phyloP scores from a whole-genome alignment of 2,329 filamentous ascomycete species.

The Penicillium sp. region DNA sequence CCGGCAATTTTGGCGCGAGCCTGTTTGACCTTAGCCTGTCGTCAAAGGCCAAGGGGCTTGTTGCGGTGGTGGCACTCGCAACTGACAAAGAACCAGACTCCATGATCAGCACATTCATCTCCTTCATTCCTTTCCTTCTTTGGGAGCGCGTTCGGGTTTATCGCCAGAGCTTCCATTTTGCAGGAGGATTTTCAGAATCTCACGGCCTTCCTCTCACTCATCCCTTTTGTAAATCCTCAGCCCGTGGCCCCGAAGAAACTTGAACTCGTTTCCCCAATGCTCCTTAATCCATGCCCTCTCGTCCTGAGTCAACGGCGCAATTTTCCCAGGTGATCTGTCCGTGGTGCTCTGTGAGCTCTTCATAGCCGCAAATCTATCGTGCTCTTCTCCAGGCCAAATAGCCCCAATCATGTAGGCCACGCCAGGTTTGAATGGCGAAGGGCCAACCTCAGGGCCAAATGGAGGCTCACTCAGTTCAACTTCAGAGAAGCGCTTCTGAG shows the following conservation, averaged over 20 bases:
- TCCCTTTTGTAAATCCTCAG: background rate
- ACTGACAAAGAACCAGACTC: background rate
- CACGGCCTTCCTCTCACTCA: background rate
- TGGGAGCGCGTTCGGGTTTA: too few species aligned
- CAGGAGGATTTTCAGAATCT: background rate
- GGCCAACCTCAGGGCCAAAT: background rate
- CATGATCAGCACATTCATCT: background rate
- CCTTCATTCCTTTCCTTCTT: too few species aligned
- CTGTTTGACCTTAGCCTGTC: background rate
- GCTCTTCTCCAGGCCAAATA: background rate
- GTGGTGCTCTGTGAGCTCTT: background rate
- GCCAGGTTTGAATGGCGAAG: background rate
- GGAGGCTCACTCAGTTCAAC: background rate
- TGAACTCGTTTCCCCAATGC: background rate
- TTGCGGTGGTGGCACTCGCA: background rate
- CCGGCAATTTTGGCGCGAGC: too few species aligned
- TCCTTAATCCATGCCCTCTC: background rate
- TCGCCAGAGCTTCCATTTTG: background rate
- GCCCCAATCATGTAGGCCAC: background rate
- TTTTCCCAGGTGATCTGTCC: background rate
- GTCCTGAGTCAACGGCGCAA: background rate
- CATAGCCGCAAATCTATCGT: background rate
- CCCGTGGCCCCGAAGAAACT: background rate
- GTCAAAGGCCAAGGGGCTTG: background rate
- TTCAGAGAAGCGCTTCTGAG: background rate